A percentile compares a stretch with the other conserved stretches of the same genome.
Evolutionary conservation across 2,329 filamentous ascomycete genomes (phyloP).

Genomic region (Hypoxylon sp.): DNA sequence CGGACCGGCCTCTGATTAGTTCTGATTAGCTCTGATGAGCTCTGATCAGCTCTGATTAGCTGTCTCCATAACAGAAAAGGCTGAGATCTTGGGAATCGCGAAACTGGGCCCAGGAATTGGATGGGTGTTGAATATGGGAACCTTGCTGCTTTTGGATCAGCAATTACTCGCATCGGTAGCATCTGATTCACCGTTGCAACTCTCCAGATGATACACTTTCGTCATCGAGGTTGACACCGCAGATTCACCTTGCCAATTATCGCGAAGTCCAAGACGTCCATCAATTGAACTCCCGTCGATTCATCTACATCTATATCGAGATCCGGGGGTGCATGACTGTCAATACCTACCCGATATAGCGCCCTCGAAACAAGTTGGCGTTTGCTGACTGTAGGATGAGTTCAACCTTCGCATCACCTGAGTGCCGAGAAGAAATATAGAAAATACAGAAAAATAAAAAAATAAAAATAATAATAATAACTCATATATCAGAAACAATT

Average conservation of each 20-base stretch:
- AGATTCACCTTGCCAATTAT: constrained; percentile 3
- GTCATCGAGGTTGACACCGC: constrained; percentile 38
- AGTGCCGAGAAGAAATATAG: not conserved
- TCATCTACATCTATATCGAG: constrained; percentile 29
- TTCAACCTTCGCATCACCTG: constrained; percentile 14
- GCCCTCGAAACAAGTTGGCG: constrained; percentile 5
- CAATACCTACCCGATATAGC: constrained; percentile 23
- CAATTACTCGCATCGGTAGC: constrained; percentile 19
- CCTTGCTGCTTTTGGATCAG: constrained; percentile 15
- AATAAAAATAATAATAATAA: not conserved
- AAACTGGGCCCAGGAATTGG: constrained; percentile 30
- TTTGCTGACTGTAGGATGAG: not conserved
- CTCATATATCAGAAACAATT: not conserved
- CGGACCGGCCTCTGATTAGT: constrained; percentile 22
- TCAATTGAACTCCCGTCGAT: constrained; percentile 7
- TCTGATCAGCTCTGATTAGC: not conserved
- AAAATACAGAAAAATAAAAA: not conserved
- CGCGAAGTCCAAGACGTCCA: constrained; percentile 10
- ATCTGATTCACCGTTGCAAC: constrained; percentile 19
- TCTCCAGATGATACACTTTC: constrained; percentile 15
- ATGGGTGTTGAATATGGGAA: constrained; percentile 10
- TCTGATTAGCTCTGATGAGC: no score
- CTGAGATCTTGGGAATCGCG: constrained; percentile 9
- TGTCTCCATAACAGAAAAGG: constrained; percentile 15
- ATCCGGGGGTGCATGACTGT: constrained; percentile 34